Percentiles rank a stretch among this genome's conserved stretches.
These are phyloP conservation scores for Protomyces macrosporus DNA, from an alignment of 1,139 yeast species.

Conservation along the genomic window DNA sequence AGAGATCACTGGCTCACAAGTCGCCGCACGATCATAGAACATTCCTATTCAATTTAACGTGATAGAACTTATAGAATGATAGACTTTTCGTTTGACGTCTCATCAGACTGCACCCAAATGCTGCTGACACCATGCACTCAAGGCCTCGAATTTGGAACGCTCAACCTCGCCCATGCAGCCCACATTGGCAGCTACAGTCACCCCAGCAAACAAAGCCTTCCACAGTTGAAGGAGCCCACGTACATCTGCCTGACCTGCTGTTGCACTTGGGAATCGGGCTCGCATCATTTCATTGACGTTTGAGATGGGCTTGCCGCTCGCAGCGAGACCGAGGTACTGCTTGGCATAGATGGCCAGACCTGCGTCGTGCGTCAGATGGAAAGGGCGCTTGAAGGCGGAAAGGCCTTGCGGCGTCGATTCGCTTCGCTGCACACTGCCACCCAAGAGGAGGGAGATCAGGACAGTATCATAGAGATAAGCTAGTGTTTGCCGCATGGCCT, in stretches of 20 bases:
- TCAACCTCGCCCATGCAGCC: conserved; percentile 41
- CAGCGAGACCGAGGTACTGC: conserved; percentile 39
- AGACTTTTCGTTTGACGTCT: not conserved
- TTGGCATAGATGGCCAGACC: conserved; percentile 43
- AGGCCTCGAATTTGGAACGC: conserved; percentile 38
- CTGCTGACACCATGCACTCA: not conserved
- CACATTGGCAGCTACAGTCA: conserved; percentile 40
- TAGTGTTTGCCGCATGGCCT: conserved; percentile 49
- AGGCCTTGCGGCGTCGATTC: conserved; percentile 52
- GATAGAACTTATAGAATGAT: not conserved
- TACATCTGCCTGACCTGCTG: conserved; percentile 44
- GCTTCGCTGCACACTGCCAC: conserved; percentile 49
- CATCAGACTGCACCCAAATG: not conserved
- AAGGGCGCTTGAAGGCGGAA: conserved; percentile 57
- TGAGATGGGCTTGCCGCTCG: conserved; percentile 29
- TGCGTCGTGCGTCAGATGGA: conserved; percentile 46
- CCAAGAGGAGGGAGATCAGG: conserved; percentile 50
- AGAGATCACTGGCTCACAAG: not conserved
- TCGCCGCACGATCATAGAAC: not conserved
- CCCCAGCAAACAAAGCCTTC: conserved; percentile 36
- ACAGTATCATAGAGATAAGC: conserved; percentile 55
- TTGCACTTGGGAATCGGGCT: conserved; percentile 37
- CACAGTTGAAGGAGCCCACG: conserved; percentile 45
- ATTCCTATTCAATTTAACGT: not conserved
- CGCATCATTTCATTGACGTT: conserved; percentile 26